Conservation (phyloP, 345 rosid species). For the Salix purpurea region DNA sequence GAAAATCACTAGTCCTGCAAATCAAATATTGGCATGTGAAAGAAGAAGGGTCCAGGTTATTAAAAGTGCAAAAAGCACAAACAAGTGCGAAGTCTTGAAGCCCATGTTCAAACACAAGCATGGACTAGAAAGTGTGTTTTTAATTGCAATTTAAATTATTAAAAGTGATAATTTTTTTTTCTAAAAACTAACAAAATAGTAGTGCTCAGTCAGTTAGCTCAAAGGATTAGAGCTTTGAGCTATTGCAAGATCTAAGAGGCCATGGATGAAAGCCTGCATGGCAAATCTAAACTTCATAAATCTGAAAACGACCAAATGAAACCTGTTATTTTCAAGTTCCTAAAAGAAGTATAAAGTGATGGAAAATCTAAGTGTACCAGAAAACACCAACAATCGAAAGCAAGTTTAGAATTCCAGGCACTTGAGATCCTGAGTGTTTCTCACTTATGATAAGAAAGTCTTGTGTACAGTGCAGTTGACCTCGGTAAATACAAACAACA, state of each 20-base stretch:
- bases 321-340: not conserved
- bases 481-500: not conserved
- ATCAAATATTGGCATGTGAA: not conserved
- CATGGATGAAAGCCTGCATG: not conserved
- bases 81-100: not conserved
- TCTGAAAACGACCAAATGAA: not conserved
- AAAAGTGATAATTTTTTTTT: not conserved
- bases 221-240: not conserved
- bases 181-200: not conserved
- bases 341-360: not conserved
- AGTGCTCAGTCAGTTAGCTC: not conserved
- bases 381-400: not conserved
- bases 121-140: not conserved
- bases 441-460: not conserved
- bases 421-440: not conserved
- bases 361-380: not conserved
- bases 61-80: not conserved
- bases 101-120: not conserved
- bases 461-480: not conserved
- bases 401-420: not conserved
- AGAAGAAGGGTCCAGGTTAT: not conserved
- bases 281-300: not conserved
- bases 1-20: not conserved
- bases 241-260: not conserved
- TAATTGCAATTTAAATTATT: not conserved